phyloP scores from a whole-genome alignment of 2,329 filamentous ascomycete species.

The Domatiomyces globalis region DNA sequence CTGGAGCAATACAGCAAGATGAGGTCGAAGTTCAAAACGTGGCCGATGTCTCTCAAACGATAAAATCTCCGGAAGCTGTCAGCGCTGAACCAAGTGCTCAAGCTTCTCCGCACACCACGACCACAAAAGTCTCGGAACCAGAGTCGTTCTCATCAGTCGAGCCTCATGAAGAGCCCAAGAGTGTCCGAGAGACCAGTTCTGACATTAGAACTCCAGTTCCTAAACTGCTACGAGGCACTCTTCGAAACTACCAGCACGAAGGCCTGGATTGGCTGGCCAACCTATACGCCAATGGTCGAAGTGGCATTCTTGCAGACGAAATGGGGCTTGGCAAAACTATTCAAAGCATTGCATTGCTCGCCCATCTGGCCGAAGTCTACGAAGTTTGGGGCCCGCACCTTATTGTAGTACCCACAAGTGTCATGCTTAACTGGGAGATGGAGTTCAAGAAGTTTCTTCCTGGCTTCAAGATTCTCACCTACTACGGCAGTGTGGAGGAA shows the following conservation, averaged over 20 bases:
- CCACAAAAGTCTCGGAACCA: conserved; percentile 31
- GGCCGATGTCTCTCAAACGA: background rate
- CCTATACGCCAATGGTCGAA: conserved; percentile 80
- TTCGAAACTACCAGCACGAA: conserved; percentile 92
- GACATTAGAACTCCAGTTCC: conserved; percentile 33
- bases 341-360: conserved; percentile 86
- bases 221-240: conserved; percentile 67
- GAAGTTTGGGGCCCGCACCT: conserved; percentile 92
- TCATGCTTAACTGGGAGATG: conserved; percentile 99
- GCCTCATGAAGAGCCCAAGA: conserved; percentile 19
- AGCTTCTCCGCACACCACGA: conserved; percentile 30
- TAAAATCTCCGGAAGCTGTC: conserved; percentile 2
- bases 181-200: conserved; percentile 13
- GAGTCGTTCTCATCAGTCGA: conserved; percentile 32
- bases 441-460: conserved; percentile 98
- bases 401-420: conserved; percentile 91
- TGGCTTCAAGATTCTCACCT: conserved; percentile 93
- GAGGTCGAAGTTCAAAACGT: background rate
- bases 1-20: conserved; percentile 21
- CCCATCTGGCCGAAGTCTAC: conserved; percentile 79
- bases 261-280: conserved; percentile 96
- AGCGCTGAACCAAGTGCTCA: conserved; percentile 24
- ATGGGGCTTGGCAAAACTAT: conserved; percentile 99
- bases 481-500: conserved; percentile 90
- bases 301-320: conserved; percentile 92